A percentile compares a stretch with the other conserved stretches of the same genome.
Evolutionary conservation across 805 yeast genomes (phyloP).

Genomic region (Saccharomycopsis javanensis): DNA sequence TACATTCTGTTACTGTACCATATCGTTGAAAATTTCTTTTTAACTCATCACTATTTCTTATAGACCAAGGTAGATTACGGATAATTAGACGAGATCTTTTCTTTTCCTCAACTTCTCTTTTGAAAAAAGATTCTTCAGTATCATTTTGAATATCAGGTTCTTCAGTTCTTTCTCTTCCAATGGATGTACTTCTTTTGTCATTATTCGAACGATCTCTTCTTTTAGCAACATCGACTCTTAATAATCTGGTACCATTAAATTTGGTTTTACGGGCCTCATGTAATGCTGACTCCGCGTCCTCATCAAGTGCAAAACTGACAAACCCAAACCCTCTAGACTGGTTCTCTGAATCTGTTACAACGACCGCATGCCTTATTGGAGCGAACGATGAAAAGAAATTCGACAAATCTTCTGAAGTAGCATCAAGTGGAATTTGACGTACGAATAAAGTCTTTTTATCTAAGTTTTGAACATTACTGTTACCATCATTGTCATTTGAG

Average conservation of each 20-base stretch:
- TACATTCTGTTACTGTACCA: slow-evolving; percentile 83
- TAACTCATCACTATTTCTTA: slow-evolving; percentile 65
- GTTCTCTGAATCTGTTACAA: slow-evolving; percentile 69
- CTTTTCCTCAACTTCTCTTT: slow-evolving; percentile 39
- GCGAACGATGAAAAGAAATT: slow-evolving; percentile 85
- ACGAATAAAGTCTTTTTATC: slow-evolving; percentile 65
- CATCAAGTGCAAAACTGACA: slow-evolving; percentile 78
- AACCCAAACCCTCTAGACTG: slow-evolving; percentile 92
- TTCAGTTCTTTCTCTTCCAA: slow-evolving; percentile 17
- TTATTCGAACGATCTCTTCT: slow-evolving; percentile 69
- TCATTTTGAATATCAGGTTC: slow-evolving; percentile 14
- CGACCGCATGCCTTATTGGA: slow-evolving; percentile 91
- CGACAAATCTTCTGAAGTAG: slow-evolving; percentile 71
- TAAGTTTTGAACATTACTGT: slow-evolving; percentile 14
- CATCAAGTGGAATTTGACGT: slow-evolving; percentile 71
- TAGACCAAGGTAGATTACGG: slow-evolving; percentile 94
- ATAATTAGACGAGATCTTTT: slow-evolving; percentile 81
- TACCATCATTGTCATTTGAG: not conserved
- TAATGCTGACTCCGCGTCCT: slow-evolving; percentile 75
- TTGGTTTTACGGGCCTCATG: slow-evolving; percentile 51
- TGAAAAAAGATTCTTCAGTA: slow-evolving; percentile 8
- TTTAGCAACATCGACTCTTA: slow-evolving; percentile 81
- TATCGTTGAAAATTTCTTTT: slow-evolving; percentile 60
- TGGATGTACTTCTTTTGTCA: slow-evolving; percentile 16
- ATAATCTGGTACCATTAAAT: slow-evolving; percentile 48